Conservation (phyloP, 768 basidiomycete genomes). For the Glaciozyma antarctica region DNA sequence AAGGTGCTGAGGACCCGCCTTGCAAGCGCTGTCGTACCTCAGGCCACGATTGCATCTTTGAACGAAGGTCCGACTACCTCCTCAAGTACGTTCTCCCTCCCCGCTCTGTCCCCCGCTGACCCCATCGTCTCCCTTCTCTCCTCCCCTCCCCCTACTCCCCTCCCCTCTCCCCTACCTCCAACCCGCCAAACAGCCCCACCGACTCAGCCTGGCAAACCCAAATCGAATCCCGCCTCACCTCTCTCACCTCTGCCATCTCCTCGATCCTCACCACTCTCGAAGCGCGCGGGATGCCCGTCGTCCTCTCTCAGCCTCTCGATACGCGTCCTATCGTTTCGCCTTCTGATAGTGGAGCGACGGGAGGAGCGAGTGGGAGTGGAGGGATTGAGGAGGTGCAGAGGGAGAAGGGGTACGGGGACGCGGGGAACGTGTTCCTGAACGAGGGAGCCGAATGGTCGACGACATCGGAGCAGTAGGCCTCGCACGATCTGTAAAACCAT, state of each 20-base stretch:
- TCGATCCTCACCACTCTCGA: conserved; percentile 1
- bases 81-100: background rate
- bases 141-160: background rate
- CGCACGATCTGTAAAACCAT: too few relatives aligned
- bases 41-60: background rate
- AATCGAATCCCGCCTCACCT: background rate
- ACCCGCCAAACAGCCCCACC: background rate
- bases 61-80: background rate
- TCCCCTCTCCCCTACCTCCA: background rate
- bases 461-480: too few relatives aligned
- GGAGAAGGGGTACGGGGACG: too few relatives aligned
- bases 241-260: background rate
- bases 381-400: too few relatives aligned
- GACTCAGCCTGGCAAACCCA: conserved; percentile 1
- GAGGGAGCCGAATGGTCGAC: too few relatives aligned
- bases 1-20: background rate
- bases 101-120: background rate
- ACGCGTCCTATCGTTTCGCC: too few relatives aligned
- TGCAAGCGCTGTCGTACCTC: background rate
- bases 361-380: too few relatives aligned
- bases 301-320: background rate
- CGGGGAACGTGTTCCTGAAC: too few relatives aligned
- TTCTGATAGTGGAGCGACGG: too few relatives aligned
- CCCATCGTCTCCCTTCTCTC: background rate
- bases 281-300: background rate